A percentile compares a stretch with the other conserved stretches of the same genome.
Evolutionary conservation across 495 filamentous ascomycete species (phyloP).

Genomic region (Penicillium malachiteum): DNA sequence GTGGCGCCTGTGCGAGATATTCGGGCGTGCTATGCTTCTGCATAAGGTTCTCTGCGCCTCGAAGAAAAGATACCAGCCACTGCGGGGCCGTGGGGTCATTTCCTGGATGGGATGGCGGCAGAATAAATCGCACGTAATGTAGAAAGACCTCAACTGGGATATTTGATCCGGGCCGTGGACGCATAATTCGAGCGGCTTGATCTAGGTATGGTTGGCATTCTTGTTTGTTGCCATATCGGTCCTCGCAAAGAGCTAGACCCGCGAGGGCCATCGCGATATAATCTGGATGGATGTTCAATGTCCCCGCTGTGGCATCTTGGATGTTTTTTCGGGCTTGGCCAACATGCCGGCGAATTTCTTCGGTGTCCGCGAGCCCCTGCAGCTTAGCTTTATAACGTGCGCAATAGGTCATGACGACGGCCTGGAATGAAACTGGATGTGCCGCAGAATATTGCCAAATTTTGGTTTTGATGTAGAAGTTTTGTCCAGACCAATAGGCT

Average conservation of each 20-base stretch:
- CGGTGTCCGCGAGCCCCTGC: constrained; percentile 19
- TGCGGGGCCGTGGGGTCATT: constrained; percentile 19
- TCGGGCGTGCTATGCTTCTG: constrained; percentile 26
- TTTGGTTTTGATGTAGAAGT: constrained; percentile 36
- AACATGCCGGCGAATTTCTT: constrained; percentile 29
- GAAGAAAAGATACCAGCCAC: constrained; percentile 40
- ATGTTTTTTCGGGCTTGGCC: constrained; percentile 25
- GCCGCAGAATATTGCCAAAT: constrained; percentile 37
- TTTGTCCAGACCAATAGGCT: constrained; percentile 48
- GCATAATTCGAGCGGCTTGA: constrained; percentile 33
- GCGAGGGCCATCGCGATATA: constrained; percentile 35
- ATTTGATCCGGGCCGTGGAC: constrained; percentile 28
- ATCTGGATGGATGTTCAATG: constrained; percentile 23
- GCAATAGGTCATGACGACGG: constrained; percentile 39
- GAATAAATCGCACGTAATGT: constrained; percentile 40
- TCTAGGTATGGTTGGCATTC: constrained; percentile 29
- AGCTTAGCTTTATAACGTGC: constrained; percentile 40
- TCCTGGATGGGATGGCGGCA: constrained; percentile 22
- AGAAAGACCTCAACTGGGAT: constrained; percentile 31
- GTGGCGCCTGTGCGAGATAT: constrained; percentile 30
- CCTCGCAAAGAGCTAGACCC: constrained; percentile 44
- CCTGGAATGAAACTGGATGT: constrained; percentile 39
- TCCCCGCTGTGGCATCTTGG: constrained; percentile 23
- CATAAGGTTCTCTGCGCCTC: constrained; percentile 39
- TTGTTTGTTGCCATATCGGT: constrained; percentile 39